A percentile compares a stretch with the other conserved stretches of the same genome.
phyloP scores from a whole-genome alignment of 164 flowering plant genomes.

The Vitis labrusca region DNA sequence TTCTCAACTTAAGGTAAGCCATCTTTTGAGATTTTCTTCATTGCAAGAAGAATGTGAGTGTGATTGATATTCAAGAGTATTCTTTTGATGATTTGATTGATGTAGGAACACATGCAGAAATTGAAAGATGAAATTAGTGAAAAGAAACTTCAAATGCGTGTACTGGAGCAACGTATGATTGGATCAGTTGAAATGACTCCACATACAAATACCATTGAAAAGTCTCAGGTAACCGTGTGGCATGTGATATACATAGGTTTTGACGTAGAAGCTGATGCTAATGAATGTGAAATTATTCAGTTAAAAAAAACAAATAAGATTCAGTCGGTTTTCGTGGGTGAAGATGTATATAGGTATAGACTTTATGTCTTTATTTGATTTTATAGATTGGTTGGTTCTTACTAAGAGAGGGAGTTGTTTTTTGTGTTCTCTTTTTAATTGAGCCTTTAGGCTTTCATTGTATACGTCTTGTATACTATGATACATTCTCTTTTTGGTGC shows the following conservation, averaged over 20 bases:
- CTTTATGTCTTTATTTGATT: too few species aligned
- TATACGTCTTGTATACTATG: too few species aligned
- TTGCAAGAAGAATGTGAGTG: not conserved
- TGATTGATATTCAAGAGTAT: not conserved
- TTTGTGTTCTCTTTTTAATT: too few species aligned
- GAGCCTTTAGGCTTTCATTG: too few species aligned
- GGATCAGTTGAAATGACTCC: constrained; percentile 55
- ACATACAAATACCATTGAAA: constrained; percentile 35
- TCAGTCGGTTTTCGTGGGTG: not conserved
- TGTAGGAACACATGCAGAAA: constrained; percentile 58
- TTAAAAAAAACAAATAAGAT: not conserved
- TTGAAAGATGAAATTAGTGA: constrained; percentile 70
- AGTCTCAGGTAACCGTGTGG: constrained; percentile 54
- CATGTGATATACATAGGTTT: not conserved
- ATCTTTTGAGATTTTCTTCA: not conserved
- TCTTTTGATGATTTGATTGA: constrained; percentile 16
- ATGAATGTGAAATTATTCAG: not conserved
- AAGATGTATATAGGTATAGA: too few species aligned
- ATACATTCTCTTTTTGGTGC: not conserved
- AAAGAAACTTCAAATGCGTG: constrained; percentile 68
- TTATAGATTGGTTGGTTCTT: too few species aligned
- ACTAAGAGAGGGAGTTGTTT: too few species aligned
- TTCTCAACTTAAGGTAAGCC: constrained; percentile 42
- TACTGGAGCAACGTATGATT: constrained; percentile 75
- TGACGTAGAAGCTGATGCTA: not conserved